Conservation (phyloP, 2,329 filamentous ascomycete genomes). For the Clonostachys sp. region DNA sequence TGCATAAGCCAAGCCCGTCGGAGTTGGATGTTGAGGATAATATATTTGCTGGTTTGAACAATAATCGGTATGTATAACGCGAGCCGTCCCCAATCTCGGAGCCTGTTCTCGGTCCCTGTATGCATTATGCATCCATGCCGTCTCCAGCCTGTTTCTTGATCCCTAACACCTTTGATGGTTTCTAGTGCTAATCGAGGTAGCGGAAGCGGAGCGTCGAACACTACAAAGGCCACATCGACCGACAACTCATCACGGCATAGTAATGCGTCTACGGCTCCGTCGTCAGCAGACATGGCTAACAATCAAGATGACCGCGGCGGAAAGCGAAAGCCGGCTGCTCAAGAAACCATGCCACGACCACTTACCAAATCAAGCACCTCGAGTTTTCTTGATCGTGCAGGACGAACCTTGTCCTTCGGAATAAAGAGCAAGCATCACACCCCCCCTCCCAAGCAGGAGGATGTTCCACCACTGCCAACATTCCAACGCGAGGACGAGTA, state of each 20-base stretch:
- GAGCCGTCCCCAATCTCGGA: too few relatives aligned
- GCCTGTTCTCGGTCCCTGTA: too few relatives aligned
- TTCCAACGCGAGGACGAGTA: slow-evolving; percentile 22
- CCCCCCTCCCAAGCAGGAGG: slow-evolving; percentile 20
- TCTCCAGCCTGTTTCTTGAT: slow-evolving; percentile 9
- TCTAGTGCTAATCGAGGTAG: slow-evolving; percentile 34
- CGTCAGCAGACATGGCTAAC: slow-evolving; percentile 38
- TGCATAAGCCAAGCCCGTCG: slow-evolving; percentile 28
- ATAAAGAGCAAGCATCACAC: slow-evolving; percentile 43
- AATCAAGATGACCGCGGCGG: slow-evolving; percentile 14
- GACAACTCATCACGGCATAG: slow-evolving; percentile 60
- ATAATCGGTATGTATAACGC: slow-evolving; percentile 38
- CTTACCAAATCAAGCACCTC: slow-evolving; percentile 42
- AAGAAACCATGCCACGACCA: slow-evolving; percentile 19
- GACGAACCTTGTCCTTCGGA: slow-evolving; percentile 57
- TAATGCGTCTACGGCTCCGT: slow-evolving; percentile 57
- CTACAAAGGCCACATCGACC: slow-evolving; percentile 53
- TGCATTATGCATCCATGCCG: too few relatives aligned
- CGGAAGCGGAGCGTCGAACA: slow-evolving; percentile 57
- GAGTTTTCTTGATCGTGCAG: slow-evolving; percentile 50
- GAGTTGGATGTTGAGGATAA: slow-evolving; percentile 48
- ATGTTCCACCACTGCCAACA: slow-evolving; percentile 28
- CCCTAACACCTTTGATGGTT: slow-evolving; percentile 4
- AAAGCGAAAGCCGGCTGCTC: slow-evolving; percentile 9
- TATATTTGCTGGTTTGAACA: slow-evolving; percentile 52